Conservation (phyloP, 495 filamentous ascomycete species). For the Hypoxylon rickii region DNA sequence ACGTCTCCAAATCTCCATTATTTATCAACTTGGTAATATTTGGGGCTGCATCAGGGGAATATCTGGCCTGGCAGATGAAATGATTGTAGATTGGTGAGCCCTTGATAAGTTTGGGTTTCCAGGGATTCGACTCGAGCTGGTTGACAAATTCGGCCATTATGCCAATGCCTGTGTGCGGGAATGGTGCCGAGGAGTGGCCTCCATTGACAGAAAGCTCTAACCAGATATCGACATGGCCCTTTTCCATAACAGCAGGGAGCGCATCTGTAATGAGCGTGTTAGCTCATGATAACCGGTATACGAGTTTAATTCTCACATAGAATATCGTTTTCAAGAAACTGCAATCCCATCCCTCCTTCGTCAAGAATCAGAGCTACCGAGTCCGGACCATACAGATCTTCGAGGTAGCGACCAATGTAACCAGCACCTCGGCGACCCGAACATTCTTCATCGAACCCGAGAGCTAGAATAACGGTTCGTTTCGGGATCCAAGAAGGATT, state of each 20-base stretch:
- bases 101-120: slow-evolving; percentile 46
- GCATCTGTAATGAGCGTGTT: slow-evolving; percentile 51
- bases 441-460: slow-evolving; percentile 71
- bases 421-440: slow-evolving; percentile 63
- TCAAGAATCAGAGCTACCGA: slow-evolving; percentile 66
- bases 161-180: slow-evolving; percentile 65
- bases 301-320: slow-evolving; percentile 28
- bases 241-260: slow-evolving; percentile 52
- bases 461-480: slow-evolving; percentile 63
- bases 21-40: slow-evolving; percentile 40
- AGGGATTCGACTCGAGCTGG: slow-evolving; percentile 62
- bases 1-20: slow-evolving; percentile 60
- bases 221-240: slow-evolving; percentile 58
- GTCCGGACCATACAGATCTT: slow-evolving; percentile 58
- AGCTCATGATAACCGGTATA: slow-evolving; percentile 45
- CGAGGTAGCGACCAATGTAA: slow-evolving; percentile 53
- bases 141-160: slow-evolving; percentile 66
- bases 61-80: slow-evolving; percentile 54
- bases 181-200: slow-evolving; percentile 65
- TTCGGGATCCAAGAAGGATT: slow-evolving; percentile 58
- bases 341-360: slow-evolving; percentile 60
- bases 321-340: slow-evolving; percentile 45
- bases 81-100: slow-evolving; percentile 47
- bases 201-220: slow-evolving; percentile 60
- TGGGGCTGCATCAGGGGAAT: slow-evolving; percentile 36